phyloP scores from a whole-genome alignment of 2,329 filamentous ascomycete species.

The Thelonectria olida region DNA sequence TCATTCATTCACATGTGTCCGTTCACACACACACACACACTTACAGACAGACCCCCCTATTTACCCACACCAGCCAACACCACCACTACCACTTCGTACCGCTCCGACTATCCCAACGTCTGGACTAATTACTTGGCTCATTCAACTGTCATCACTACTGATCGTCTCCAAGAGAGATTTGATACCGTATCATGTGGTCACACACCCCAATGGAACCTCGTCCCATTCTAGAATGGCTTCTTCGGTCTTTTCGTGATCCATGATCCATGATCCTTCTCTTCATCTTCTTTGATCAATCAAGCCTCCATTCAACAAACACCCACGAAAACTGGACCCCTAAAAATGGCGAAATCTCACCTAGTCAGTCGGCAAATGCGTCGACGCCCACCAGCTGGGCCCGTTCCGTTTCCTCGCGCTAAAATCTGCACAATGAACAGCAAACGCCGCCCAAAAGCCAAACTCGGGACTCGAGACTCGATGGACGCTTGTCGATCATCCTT shows the following conservation, averaged over 20 bases:
- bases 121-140: not conserved
- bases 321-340: slow-evolving; percentile 31
- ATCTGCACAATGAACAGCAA: slow-evolving; percentile 24
- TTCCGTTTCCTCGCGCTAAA: slow-evolving; percentile 31
- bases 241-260: slow-evolving; percentile 1
- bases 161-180: slow-evolving; percentile 2
- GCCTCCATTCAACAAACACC: not conserved
- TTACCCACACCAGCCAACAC: not conserved
- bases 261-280: not conserved
- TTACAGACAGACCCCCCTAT: not conserved
- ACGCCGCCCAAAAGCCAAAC: slow-evolving; percentile 33
- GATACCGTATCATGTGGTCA: not conserved
- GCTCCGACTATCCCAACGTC: not conserved
- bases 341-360: slow-evolving; percentile 12
- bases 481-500: not conserved
- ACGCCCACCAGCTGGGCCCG: slow-evolving; percentile 5
- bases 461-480: slow-evolving; percentile 5
- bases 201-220: slow-evolving; percentile 1
- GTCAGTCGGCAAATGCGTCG: slow-evolving; percentile 17
- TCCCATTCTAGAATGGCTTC: slow-evolving; percentile 2
- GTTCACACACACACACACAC: slow-evolving; percentile 16
- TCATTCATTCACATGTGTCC: not conserved
- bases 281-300: not conserved
- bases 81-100: not conserved
- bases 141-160: not conserved